Conservation (phyloP, 2,329 filamentous ascomycete species). For the Cladophialophora bantiana region DNA sequence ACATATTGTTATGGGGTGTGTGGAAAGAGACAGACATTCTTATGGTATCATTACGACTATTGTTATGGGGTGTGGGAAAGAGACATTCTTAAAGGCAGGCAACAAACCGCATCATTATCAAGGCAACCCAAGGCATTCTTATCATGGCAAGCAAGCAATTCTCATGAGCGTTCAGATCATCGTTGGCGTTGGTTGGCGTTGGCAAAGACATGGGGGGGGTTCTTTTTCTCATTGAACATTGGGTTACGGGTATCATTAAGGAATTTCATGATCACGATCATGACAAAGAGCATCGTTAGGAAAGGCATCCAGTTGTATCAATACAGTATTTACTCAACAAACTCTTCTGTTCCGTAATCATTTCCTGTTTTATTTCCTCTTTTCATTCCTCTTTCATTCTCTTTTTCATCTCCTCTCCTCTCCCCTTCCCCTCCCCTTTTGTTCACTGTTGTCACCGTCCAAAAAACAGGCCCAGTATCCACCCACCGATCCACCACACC, state of each 20-base stretch:
- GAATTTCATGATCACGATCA: not conserved
- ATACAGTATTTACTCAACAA: not conserved
- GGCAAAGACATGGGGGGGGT: not conserved
- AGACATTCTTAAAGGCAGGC: not conserved
- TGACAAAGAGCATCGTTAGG: not conserved
- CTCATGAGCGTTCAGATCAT: not conserved
- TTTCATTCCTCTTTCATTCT: no score
- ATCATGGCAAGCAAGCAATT: not conserved
- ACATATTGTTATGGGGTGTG: constrained; percentile 1
- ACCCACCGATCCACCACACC: constrained; percentile 74
- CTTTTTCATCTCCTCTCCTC: not conserved
- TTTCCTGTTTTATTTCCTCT: no score
- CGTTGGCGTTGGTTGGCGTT: not conserved
- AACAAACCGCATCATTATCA: not conserved
- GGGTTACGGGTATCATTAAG: not conserved
- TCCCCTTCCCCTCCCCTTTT: not conserved
- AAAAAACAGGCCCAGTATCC: constrained; percentile 59
- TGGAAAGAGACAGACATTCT: not conserved
- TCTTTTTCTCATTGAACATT: not conserved
- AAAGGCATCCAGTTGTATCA: not conserved
- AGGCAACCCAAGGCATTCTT: not conserved
- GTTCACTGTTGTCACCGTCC: constrained; percentile 20
- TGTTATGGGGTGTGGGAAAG: not conserved
- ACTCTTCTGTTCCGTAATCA: not conserved
- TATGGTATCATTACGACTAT: constrained; percentile 1